A percentile compares a stretch with the other conserved stretches of the same genome.
Evolutionary conservation across 345 rosid species (phyloP).

Genomic region (Firmiana major): DNA sequence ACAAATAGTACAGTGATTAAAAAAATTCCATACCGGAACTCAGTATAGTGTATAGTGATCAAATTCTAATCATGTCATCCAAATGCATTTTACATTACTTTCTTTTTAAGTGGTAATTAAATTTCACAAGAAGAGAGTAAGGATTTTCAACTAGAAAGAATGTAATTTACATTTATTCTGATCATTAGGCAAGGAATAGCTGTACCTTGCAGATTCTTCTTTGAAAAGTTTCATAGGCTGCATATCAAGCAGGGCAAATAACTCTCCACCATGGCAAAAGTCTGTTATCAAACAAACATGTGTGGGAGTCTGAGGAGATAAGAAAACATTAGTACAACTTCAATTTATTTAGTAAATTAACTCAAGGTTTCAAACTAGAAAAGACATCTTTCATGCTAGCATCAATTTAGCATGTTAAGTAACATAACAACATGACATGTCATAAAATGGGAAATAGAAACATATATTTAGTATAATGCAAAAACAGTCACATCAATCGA

Average conservation of each 20-base stretch:
- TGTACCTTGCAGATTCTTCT: slow-evolving; percentile 88
- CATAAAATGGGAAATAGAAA: not conserved
- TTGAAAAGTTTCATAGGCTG: slow-evolving; percentile 85
- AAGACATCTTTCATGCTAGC: not conserved
- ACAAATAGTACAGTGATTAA: not conserved
- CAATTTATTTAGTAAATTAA: not conserved
- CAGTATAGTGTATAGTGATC: not conserved
- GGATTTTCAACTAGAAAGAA: not conserved
- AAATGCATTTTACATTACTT: not conserved
- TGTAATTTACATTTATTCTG: not conserved
- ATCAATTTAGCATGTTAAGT: not conserved
- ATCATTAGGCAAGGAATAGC: not conserved
- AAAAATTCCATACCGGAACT: not conserved
- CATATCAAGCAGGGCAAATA: slow-evolving; percentile 81
- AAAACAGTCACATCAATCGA: not conserved
- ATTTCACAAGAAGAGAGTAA: not conserved
- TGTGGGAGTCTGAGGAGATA: slow-evolving; percentile 70
- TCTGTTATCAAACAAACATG: slow-evolving; percentile 94
- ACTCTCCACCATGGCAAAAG: slow-evolving; percentile 94
- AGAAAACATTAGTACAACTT: slow-evolving; percentile 18
- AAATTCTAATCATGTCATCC: slow-evolving; percentile 8
- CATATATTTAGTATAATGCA: not conserved
- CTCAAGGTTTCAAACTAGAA: not conserved
- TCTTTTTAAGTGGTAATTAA: not conserved
- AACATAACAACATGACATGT: not conserved